phyloP scores from a whole-genome alignment of 139 green algal genomes.

The Tetraselmis chui region DNA sequence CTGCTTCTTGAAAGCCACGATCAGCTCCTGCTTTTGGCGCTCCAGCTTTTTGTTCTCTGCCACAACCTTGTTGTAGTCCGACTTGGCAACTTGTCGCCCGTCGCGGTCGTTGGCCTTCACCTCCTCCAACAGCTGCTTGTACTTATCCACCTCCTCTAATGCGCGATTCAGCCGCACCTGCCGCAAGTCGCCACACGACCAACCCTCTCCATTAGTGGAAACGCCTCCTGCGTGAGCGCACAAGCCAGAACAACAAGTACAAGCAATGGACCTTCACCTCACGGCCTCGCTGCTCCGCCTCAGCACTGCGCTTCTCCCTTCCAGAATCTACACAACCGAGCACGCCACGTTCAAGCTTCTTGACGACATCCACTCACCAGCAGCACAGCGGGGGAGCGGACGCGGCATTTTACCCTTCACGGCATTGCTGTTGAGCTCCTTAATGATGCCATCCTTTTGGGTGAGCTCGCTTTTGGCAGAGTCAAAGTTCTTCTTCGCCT shows the following conservation, averaged over 20 bases:
- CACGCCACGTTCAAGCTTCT: no score
- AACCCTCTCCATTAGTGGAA: no score
- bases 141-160: constrained; percentile 61
- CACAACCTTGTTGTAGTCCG: constrained; percentile 43
- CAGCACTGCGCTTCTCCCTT: constrained; percentile 14
- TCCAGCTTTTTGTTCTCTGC: constrained; percentile 60
- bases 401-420: neutral
- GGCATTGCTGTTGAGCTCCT: constrained; percentile 29
- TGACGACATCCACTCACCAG: no score
- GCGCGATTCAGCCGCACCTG: constrained; percentile 60
- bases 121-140: constrained; percentile 52
- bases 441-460: constrained; percentile 30
- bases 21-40: constrained; percentile 65
- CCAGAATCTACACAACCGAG: neutral
- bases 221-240: no score
- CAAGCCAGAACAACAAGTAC: no score
- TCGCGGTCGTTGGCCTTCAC: constrained; percentile 40
- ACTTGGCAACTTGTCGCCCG: constrained; percentile 35
- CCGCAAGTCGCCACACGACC: no score
- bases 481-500: constrained; percentile 11
- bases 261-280: no score
- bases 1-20: constrained; percentile 78
- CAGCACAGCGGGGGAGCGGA: neutral
- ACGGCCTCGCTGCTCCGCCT: constrained; percentile 30
- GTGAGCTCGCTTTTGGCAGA: constrained; percentile 16